Evolutionary conservation across 441 rosid genomes (phyloP), one percentile per base, ranked within the genome.

Genomic region (Syzygium malaccense): DNA sequence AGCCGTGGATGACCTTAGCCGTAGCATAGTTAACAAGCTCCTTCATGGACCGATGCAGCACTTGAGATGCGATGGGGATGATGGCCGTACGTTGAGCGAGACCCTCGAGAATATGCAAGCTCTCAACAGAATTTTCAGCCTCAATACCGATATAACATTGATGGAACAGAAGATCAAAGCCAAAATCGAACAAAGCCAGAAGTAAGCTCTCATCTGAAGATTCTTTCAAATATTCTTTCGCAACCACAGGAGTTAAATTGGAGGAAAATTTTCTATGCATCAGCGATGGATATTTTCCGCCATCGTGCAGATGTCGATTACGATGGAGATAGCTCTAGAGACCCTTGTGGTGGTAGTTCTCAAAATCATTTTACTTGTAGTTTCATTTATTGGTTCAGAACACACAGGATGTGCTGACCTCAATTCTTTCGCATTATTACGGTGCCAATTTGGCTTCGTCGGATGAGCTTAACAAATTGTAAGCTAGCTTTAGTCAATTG

Each of bases 41-140:
- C 90, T 89, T 28, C 90, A 89, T 62, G 90, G 90, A 30, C 90
- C 90, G 15, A 89, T 89, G 90, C 90, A 89, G 1, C 90, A 89
- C 88, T 54, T 89, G 88, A 87, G 90, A 37, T 89, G 90, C 51
- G 89, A 89, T 55, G 90, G 88, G 48, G 79, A 37, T 13, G 90
- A 87, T 23, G 89, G 87, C 57, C 80, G 89, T 25, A 64, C 83
- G 8, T 86, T 89, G 55, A 80, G 87, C 19, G 90, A 89, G 88
- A 89, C 90, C 32, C 84, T 89, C 8, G 90, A 89, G 25, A 89
- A 86, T 28, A 89, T 89, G 90, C 90, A 89, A 18, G 90, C 86
- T 13, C 86, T 89, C 33, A 89, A 80, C 86, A 58, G 90, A 78
- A 80, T 89, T 86, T 89, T 78, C 86, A 84, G 88, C 79, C 90